Conservation (phyloP, 306 rosid genomes). For the Neltuma alba region DNA sequence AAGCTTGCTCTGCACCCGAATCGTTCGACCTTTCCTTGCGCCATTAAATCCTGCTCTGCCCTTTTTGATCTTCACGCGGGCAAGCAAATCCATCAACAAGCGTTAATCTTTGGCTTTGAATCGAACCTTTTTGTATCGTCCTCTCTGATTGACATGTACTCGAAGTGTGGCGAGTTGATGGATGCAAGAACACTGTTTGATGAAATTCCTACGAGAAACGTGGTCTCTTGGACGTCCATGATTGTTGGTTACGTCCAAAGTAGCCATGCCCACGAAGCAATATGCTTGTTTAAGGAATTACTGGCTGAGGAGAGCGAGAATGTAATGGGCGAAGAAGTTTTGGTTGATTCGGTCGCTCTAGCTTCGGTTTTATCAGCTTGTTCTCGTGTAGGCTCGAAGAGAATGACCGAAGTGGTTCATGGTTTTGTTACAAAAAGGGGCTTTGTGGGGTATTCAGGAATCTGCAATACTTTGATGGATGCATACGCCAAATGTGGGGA, state of each 20-base stretch:
- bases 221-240: conserved; percentile 86
- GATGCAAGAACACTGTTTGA: conserved; percentile 76
- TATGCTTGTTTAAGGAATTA: conserved; percentile 64
- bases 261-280: conserved; percentile 43
- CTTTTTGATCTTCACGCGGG: conserved; percentile 71
- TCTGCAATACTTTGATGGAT: conserved; percentile 86
- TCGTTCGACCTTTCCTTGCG: conserved; percentile 77
- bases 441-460: conserved; percentile 53
- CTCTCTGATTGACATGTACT: conserved; percentile 79
- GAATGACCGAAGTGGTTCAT: conserved; percentile 64
- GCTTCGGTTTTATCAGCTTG: conserved; percentile 77
- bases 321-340: conserved; percentile 36
- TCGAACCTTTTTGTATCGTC: conserved; percentile 73
- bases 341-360: conserved; percentile 61
- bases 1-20: conserved; percentile 70
- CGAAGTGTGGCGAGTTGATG: conserved; percentile 56
- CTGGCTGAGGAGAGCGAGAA: conserved; percentile 51
- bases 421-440: conserved; percentile 72
- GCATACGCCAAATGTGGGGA: conserved; percentile 86
- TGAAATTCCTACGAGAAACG: conserved; percentile 63
- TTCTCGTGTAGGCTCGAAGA: conserved; percentile 56
- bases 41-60: conserved; percentile 82
- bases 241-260: conserved; percentile 70
- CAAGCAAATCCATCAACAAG: conserved; percentile 75
- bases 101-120: conserved; percentile 64